A percentile compares a stretch with the other conserved stretches of the same genome.
Evolutionary conservation across 345 rosid species (phyloP).

Genomic region (Syzygium aromaticum): DNA sequence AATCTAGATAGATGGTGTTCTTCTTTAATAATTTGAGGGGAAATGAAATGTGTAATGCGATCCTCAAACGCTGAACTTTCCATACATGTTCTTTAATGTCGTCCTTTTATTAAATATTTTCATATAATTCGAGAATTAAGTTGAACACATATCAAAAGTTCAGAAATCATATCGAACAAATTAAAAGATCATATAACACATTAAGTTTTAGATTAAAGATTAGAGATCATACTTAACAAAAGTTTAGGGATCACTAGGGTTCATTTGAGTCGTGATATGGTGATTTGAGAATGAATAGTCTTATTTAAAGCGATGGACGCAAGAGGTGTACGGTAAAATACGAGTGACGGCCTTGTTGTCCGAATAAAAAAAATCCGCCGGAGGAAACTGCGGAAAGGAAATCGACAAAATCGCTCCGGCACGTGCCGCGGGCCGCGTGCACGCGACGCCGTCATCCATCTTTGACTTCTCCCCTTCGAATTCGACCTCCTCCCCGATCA

Average conservation of each 20-base stretch:
- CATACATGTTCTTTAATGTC: accelerated
- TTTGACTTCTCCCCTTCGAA: not conserved
- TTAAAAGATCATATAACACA: too few species aligned
- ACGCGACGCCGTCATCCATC: slow-evolving; percentile 5
- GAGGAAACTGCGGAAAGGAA: not conserved
- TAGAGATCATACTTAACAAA: too few species aligned
- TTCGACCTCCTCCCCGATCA: not conserved
- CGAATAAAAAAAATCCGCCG: not conserved
- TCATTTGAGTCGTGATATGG: too few species aligned
- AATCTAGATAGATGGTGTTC: not conserved
- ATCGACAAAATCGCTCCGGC: not conserved
- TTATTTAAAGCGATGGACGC: not conserved
- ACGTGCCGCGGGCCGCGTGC: slow-evolving; percentile 5
- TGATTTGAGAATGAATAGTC: too few species aligned
- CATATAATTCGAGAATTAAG: too few species aligned
- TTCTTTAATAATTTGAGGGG: not conserved
- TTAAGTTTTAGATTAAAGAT: too few species aligned
- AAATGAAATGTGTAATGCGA: not conserved
- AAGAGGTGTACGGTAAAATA: not conserved
- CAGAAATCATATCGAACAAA: too few species aligned
- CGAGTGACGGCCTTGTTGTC: not conserved
- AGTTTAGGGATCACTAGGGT: not conserved
- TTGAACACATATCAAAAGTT: too few species aligned
- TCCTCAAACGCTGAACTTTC: accelerated
- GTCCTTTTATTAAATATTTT: too few species aligned